Base-by-base conservation (phyloP, 2,329 filamentous ascomycete species). In the Aschersonia sp. region DNA sequence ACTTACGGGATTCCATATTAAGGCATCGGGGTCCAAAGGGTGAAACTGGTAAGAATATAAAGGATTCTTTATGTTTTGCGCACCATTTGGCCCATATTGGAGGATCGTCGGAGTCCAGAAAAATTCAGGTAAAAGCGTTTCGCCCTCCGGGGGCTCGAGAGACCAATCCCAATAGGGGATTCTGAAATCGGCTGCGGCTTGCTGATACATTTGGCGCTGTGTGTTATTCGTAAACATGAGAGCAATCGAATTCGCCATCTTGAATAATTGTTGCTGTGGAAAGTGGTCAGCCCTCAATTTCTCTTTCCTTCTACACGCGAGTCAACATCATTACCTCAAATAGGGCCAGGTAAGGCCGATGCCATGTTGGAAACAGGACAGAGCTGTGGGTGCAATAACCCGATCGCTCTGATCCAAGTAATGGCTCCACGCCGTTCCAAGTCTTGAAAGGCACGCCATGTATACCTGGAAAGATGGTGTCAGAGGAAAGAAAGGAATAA, bases 331-430 rank as follows among this genome's bases (percentile, higher is more conserved):
- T 50, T 51, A 75, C 76, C 68, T 80, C 76, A 49, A 76, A 77
- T 46, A 79, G 61, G 31, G 71, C 74, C 50, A 92, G 69, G 62
- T 91, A 94, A 1, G 86, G 84, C 45, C 88, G 77, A 69, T 94
- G 88, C 88, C 88, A 94, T 40, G 81, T 75, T 40, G 83, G 78
- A 60, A 94, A 92, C 12, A 92, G 67, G 41, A 82, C 78, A 1
- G 84, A 85, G 30, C 73, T 76, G 63, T 94, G 88, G 10, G 78
- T 77, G 61, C 88, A 94, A 61, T 89, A 94, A 45, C 86, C 87
- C 12, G 74, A 70, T 40, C 70, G 65, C 49, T 72, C 68, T 50
- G 74, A 76, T 2, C 75, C 77, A 2, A 69, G 58, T 2, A 65
- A 67, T 48, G 71, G 67, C 45, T 65, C 56, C 29, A 79, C 76